phyloP scores from a whole-genome alignment of 2,329 filamentous ascomycete species.

The Cadophora gregata region DNA sequence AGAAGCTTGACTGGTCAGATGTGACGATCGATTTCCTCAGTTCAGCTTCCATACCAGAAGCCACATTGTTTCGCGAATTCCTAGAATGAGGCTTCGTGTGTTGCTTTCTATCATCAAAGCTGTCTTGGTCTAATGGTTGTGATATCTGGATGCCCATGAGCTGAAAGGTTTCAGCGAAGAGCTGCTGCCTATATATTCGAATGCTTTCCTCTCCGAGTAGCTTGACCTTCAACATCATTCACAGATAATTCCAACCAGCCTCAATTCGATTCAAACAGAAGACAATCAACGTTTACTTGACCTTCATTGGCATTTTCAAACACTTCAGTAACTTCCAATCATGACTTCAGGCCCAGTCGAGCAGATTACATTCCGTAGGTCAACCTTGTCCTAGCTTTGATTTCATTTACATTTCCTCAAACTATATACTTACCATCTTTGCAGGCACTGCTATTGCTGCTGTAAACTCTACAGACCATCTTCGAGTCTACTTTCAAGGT shows the following conservation, averaged over 20 bases:
- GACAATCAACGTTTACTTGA: neutral
- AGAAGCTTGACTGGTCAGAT: neutral
- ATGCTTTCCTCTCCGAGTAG: neutral
- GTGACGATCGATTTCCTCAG: neutral
- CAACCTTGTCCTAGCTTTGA: neutral
- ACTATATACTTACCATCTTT: neutral
- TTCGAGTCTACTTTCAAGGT: constrained; percentile 22
- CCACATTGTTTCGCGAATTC: neutral
- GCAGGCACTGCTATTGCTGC: constrained; percentile 19
- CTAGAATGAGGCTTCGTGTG: neutral
- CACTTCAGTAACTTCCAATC: neutral
- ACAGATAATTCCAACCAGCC: neutral
- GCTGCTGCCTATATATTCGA: neutral
- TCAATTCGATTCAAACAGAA: neutral
- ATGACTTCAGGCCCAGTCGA: neutral
- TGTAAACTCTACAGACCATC: constrained; percentile 5
- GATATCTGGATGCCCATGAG: neutral
- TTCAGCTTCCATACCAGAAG: neutral
- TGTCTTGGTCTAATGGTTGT: neutral
- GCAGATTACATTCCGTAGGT: neutral
- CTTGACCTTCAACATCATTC: neutral
- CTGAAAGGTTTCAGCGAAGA: neutral
- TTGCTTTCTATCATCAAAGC: neutral
- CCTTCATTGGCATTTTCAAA: neutral
- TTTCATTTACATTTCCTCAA: too few species aligned